Percentiles rank a stretch among this genome's conserved stretches.
These are phyloP conservation scores for Flaveria trinervia DNA, from an alignment of 129 eudicot species.

Conservation along the genomic window DNA sequence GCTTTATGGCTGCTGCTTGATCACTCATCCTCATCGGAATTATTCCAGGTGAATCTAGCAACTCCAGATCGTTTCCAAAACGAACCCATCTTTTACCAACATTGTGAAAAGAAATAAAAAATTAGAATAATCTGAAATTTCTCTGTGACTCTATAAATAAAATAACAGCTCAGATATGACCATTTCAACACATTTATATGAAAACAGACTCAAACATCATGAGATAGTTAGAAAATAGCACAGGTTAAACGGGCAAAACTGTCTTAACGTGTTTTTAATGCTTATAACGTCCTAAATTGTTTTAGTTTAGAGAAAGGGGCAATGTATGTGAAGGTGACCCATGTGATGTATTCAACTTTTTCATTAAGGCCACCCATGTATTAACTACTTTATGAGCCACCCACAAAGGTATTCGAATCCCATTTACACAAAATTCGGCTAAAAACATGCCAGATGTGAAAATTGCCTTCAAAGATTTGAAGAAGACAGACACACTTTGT, in stretches of 20 bases:
- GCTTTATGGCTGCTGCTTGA: slow-evolving; percentile 96
- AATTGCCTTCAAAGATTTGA: background rate
- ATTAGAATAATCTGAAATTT: background rate
- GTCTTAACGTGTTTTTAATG: background rate
- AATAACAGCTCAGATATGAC: background rate
- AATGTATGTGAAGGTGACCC: background rate
- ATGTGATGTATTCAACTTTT: background rate
- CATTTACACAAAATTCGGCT: background rate
- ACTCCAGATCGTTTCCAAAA: slow-evolving; percentile 83
- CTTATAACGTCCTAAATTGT: background rate
- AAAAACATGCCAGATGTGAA: background rate
- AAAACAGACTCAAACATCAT: background rate
- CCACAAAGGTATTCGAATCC: background rate
- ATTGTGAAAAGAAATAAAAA: slow-evolving; percentile 24
- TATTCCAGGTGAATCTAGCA: slow-evolving; percentile 95
- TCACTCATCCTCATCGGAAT: slow-evolving; percentile 97
- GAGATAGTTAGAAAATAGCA: background rate
- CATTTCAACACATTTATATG: background rate
- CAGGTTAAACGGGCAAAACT: background rate
- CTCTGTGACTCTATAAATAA: background rate
- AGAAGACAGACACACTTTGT: background rate
- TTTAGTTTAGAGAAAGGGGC: background rate
- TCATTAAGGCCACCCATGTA: background rate
- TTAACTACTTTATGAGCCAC: background rate
- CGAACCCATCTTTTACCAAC: slow-evolving; percentile 82